These are phyloP conservation scores for Dryadomyces quercus-mongolicae DNA, from an alignment of 2,329 filamentous ascomycete genomes.

Conservation along the genomic window DNA sequence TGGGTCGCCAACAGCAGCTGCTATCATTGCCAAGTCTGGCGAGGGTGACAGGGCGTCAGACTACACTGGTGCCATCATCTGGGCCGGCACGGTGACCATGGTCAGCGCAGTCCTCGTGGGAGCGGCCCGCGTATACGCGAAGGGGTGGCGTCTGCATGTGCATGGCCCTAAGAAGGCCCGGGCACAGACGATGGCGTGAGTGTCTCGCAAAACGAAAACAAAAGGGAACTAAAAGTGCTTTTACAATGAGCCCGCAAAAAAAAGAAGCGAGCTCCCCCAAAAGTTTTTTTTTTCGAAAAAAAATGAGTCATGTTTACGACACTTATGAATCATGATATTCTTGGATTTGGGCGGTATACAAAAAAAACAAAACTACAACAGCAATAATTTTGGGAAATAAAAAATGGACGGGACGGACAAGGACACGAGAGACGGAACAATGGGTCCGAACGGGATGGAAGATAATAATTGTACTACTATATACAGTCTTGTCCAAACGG, in stretches of 20 bases:
- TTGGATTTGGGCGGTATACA: background rate
- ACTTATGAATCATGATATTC: background rate
- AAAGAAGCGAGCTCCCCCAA: background rate
- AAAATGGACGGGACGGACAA: constrained; percentile 17
- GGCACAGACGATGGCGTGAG: background rate
- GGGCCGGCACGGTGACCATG: constrained; percentile 11
- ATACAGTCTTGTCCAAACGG: background rate
- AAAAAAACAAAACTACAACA: background rate
- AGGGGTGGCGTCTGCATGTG: constrained; percentile 6
- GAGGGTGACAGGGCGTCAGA: constrained; percentile 2
- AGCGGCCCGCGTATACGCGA: constrained; percentile 3
- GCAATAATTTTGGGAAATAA: background rate
- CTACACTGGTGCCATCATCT: constrained; percentile 11
- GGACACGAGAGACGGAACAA: too few relatives aligned
- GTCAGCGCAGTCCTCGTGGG: constrained; percentile 4
- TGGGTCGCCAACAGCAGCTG: constrained; percentile 22
- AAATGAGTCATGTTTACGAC: background rate
- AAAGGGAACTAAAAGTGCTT: background rate
- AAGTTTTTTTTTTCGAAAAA: background rate
- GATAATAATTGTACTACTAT: background rate
- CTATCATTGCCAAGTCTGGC: constrained; percentile 7
- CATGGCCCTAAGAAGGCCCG: background rate
- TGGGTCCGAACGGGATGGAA: background rate
- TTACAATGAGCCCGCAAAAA: too few relatives aligned
- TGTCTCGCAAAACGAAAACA: background rate